These are phyloP conservation scores for Umbelopsis sp. DNA, from an alignment of 371 early-diverging fungal genomes.

Conservation along the genomic window DNA sequence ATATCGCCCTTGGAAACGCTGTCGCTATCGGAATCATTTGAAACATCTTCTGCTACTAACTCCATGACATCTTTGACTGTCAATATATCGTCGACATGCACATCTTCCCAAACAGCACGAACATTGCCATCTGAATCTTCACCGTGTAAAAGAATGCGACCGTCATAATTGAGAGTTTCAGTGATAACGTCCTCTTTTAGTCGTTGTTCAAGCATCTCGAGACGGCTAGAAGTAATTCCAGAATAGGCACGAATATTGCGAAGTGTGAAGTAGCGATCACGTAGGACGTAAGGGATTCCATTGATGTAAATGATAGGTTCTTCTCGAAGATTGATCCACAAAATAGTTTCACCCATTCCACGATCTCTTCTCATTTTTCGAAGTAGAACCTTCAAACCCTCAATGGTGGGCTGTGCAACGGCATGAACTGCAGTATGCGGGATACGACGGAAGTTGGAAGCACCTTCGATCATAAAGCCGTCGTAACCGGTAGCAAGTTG, in stretches of 20 bases:
- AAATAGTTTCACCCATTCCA: constrained; percentile 36
- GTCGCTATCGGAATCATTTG: constrained; percentile 25
- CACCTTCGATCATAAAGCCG: constrained; percentile 44
- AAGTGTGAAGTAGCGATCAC: constrained; percentile 67
- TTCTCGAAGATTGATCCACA: constrained; percentile 80
- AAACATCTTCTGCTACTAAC: constrained; percentile 32
- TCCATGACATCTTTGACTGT: constrained; percentile 63
- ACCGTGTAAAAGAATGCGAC: constrained; percentile 65
- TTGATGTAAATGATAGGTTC: constrained; percentile 80
- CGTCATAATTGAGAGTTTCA: constrained; percentile 60
- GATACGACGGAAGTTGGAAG: constrained; percentile 52
- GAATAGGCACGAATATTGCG: constrained; percentile 71
- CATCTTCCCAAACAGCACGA: constrained; percentile 65
- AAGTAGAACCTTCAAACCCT: constrained; percentile 61
- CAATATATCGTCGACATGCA: constrained; percentile 50
- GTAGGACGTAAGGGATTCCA: constrained; percentile 74
- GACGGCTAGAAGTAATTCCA: constrained; percentile 68
- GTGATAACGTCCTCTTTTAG: constrained; percentile 70
- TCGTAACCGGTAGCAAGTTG: constrained; percentile 23
- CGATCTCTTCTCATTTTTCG: constrained; percentile 33
- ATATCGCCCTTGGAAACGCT: constrained; percentile 12
- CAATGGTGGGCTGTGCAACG: constrained; percentile 74
- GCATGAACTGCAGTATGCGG: constrained; percentile 56
- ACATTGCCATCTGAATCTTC: constrained; percentile 59
- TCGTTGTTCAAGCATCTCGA: constrained; percentile 71